Conservation (phyloP, 2,329 filamentous ascomycete species). For the Aotearoamyces nothofagi region DNA sequence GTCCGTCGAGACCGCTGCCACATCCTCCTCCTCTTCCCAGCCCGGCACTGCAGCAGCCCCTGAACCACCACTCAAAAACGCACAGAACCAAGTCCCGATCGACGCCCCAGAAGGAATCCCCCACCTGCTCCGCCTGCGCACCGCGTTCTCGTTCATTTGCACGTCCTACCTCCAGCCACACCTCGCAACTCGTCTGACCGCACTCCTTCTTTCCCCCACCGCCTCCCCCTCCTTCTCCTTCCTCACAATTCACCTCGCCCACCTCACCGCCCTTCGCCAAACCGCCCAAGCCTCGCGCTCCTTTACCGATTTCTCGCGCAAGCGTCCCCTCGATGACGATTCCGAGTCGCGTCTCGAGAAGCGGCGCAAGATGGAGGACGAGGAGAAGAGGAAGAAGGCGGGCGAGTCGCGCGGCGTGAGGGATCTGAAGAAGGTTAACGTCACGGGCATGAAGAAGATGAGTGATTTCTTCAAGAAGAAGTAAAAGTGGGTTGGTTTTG, state of each 20-base stretch:
- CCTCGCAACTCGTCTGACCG: conserved; percentile 22
- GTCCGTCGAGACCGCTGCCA: conserved; percentile 19
- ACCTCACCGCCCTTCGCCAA: conserved; percentile 50
- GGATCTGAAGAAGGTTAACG: conserved; percentile 80
- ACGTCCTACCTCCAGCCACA: conserved; percentile 29
- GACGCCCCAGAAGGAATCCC: conserved; percentile 21
- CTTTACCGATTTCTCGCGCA: conserved; percentile 54
- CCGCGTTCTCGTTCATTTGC: conserved; percentile 31
- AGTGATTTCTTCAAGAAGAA: conserved; percentile 80
- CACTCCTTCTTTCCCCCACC: conserved; percentile 20
- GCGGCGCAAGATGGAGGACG: conserved; percentile 74
- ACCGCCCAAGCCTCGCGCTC: conserved; percentile 58
- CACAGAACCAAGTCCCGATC: conserved; percentile 5
- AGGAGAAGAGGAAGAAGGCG: conserved; percentile 71
- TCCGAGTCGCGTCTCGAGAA: conserved; percentile 54
- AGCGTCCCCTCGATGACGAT: conserved; percentile 52
- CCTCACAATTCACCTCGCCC: conserved; percentile 53
- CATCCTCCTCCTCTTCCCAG: conserved; percentile 10
- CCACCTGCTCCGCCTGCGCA: conserved; percentile 30
- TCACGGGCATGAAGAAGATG: conserved; percentile 90
- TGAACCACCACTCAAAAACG: conserved; percentile 4
- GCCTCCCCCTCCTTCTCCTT: conserved; percentile 38
- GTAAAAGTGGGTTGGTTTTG: conserved; percentile 1
- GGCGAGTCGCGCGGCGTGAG: conserved; percentile 60
- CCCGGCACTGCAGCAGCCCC: conserved; percentile 3